Evolutionary conservation across 73 alveolate species (phyloP), one percentile per base, ranked within the genome.

Genomic region (Paraurostyla sp.): DNA sequence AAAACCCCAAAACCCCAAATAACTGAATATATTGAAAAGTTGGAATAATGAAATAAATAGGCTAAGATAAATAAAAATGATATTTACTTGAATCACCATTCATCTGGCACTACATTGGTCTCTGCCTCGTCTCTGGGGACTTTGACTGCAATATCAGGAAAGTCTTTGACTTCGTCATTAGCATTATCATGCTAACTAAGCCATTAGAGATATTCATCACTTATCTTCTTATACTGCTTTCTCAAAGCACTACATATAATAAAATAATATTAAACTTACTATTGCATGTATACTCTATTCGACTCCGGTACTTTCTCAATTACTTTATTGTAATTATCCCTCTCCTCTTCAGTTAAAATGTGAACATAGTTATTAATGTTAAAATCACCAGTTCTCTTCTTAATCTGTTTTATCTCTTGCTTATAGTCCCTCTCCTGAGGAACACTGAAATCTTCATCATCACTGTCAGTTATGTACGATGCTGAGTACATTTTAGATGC

Each of bases 121-220:
- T 78, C 89, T 35, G 89, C 89, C 40, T 78, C 89, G 40, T 78
- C 89, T 54, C 89, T 78, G 2, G 89, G 89, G 27, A 78, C 78
- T 42, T 54, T 78, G 46, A 78, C 78, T 35, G 43, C 43, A 36
- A 78, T 78, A 54, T 78, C 89, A 15, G 89, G 89, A 42, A 78
- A 78, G 18, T 78, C 89, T 22, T n/a, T 20, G n/a, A 51, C 80
- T 60, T 78, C 80, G 20, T 78, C 89, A 13, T n/a, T 43, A 16
- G 71, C 49, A 20, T 78, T 78, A 43, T 46, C 89, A 20, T 50
- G 78, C 29, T 78, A 27, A 3, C 52, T 38, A 0, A 78, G 71
- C 89, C 89, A 78, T 27, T 32, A 33, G 2, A 52, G n/a, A 51
- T 78, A 78, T 52, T 50, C 63, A 23, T 78, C 76, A 46, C 20